These are phyloP conservation scores for Neospermospora avenae DNA, from an alignment of 2,329 filamentous ascomycete species.

Conservation along the genomic window DNA sequence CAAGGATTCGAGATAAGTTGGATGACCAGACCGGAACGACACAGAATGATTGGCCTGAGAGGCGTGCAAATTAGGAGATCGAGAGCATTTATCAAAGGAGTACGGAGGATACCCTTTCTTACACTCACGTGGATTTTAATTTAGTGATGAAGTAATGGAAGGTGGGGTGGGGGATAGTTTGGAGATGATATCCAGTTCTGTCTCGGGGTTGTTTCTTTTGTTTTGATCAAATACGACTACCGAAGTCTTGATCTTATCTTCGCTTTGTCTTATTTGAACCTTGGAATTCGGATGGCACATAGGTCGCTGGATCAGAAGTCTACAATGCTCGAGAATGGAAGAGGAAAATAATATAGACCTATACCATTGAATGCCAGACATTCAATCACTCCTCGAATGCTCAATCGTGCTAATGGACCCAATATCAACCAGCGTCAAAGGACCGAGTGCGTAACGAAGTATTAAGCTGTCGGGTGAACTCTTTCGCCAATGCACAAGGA, in stretches of 20 bases:
- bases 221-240: not conserved
- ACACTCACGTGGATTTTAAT: not conserved
- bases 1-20: not conserved
- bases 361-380: too few species aligned
- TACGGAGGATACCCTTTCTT: not conserved
- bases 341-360: too few species aligned
- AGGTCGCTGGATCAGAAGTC: too few species aligned
- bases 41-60: not conserved
- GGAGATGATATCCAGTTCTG: not conserved
- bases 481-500: too few species aligned
- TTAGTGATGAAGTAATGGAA: not conserved
- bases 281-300: too few species aligned
- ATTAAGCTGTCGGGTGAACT: too few species aligned
- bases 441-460: too few species aligned
- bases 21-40: not conserved
- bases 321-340: too few species aligned
- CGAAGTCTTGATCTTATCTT: not conserved
- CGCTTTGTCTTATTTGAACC: too few species aligned
- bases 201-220: slow-evolving; percentile 1
- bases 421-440: too few species aligned
- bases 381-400: too few species aligned
- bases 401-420: too few species aligned
- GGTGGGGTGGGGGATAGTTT: not conserved
- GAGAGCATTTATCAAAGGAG: not conserved
- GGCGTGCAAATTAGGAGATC: not conserved